Evolutionary conservation across 2,329 filamentous ascomycete species (phyloP).

Genomic region (Sporothrix protearum): DNA sequence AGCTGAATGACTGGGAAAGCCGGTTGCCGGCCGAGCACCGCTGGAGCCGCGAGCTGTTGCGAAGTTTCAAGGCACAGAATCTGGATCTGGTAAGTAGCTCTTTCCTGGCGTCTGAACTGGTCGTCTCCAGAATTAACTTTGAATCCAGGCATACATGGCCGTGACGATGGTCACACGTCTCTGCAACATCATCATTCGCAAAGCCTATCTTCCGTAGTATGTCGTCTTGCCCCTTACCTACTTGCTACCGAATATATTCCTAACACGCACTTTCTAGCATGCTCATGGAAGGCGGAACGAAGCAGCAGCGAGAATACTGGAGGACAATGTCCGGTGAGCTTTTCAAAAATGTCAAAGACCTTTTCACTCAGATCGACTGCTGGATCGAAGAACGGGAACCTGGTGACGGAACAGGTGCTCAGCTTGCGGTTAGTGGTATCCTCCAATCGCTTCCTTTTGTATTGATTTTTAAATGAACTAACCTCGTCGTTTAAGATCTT

Average conservation of each 20-base stretch:
- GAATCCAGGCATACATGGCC: slow-evolving; percentile 49
- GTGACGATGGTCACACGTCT: slow-evolving; percentile 54
- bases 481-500: slow-evolving; percentile 38
- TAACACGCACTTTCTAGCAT: slow-evolving; percentile 35
- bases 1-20: slow-evolving; percentile 48
- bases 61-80: slow-evolving; percentile 46
- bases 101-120: neutral
- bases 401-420: slow-evolving; percentile 48
- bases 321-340: slow-evolving; percentile 43
- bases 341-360: slow-evolving; percentile 44
- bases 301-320: slow-evolving; percentile 37
- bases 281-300: slow-evolving; percentile 39
- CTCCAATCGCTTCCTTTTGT: too few species aligned
- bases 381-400: slow-evolving; percentile 46
- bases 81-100: slow-evolving; percentile 45
- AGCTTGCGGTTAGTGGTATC: slow-evolving; percentile 43
- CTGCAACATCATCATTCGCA: slow-evolving; percentile 55
- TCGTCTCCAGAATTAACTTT: neutral
- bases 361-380: slow-evolving; percentile 49
- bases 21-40: slow-evolving; percentile 46
- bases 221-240: slow-evolving; percentile 34
- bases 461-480: neutral
- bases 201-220: slow-evolving; percentile 58
- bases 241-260: neutral
- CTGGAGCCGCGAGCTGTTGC: slow-evolving; percentile 45